Percentiles rank a stretch among this genome's conserved stretches.
phyloP scores from a whole-genome alignment of 306 rosid genomes.

The Fragaria vesca region DNA sequence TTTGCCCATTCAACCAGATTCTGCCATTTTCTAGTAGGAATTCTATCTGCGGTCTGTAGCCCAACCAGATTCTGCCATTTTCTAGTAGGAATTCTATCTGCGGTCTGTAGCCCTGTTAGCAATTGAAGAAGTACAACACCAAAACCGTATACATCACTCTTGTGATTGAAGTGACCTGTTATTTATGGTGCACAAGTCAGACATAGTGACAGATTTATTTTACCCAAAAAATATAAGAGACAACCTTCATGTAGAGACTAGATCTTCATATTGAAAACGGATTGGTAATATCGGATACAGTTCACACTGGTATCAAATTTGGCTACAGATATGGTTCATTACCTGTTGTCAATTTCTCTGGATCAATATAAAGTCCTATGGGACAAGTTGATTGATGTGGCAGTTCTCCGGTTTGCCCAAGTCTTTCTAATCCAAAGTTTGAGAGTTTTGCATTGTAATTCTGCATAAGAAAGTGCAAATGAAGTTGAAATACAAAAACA shows the following conservation, averaged over 20 bases:
- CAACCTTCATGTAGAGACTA: too few relatives aligned
- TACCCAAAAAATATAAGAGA: not conserved
- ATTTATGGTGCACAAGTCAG: not conserved
- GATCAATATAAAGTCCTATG: constrained; percentile 69
- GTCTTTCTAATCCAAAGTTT: constrained; percentile 34
- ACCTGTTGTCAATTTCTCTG: constrained; percentile 82
- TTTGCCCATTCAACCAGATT: too few relatives aligned
- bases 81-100: too few relatives aligned
- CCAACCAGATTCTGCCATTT: too few relatives aligned
- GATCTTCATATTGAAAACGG: too few relatives aligned
- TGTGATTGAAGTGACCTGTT: constrained; percentile 71
- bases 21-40: too few relatives aligned
- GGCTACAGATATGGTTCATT: constrained; percentile 7
- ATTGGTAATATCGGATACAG: too few relatives aligned
- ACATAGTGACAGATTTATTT: not conserved
- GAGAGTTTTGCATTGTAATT: constrained; percentile 71
- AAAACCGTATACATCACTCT: constrained; percentile 85
- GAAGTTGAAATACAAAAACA: not conserved
- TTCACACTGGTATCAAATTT: not conserved
- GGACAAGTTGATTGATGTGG: constrained; percentile 20
- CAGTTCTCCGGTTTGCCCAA: too few relatives aligned
- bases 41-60: too few relatives aligned
- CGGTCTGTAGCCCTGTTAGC: constrained; percentile 50
- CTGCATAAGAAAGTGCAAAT: constrained; percentile 27
- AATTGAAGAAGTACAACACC: constrained; percentile 87